Conservation (phyloP, 495 filamentous ascomycete species). For the Tuber melanosporum region DNA sequence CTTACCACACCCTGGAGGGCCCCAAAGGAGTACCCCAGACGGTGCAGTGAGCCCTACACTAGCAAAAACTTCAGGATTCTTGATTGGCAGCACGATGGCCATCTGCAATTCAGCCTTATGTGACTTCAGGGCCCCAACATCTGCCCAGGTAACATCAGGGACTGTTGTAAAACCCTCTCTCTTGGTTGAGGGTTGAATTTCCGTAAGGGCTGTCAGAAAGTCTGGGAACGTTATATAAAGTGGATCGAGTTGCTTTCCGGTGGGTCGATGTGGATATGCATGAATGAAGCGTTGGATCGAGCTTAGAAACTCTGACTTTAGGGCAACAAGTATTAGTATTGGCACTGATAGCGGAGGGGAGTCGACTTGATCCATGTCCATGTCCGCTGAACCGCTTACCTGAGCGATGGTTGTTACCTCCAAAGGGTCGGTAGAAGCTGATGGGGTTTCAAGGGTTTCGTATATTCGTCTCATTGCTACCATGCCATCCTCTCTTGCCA, state of each 20-base stretch:
- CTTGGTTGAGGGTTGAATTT: conserved; percentile 86
- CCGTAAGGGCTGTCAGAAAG: conserved; percentile 69
- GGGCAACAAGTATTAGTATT: no score
- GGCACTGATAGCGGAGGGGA: conserved; percentile 4
- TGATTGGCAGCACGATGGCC: no score
- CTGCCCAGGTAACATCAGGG: no score
- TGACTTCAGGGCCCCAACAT: no score
- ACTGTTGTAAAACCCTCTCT: conserved; percentile 87
- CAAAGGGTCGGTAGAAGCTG: conserved; percentile 14
- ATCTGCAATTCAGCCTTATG: no score
- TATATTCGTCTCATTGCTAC: conserved; percentile 56
- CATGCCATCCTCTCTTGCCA: conserved; percentile 67
- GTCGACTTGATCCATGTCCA: no score
- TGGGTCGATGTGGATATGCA: conserved; percentile 44
- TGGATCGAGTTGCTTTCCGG: conserved; percentile 33
- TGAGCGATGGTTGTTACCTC: conserved; percentile 24
- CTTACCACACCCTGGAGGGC: no score
- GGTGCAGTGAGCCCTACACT: no score
- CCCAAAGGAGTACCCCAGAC: no score
- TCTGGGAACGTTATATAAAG: conserved; percentile 48
- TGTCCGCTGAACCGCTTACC: no score
- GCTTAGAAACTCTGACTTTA: conserved; percentile 14
- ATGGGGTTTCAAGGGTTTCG: conserved; percentile 43
- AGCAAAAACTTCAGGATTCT: no score
- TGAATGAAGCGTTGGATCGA: conserved; percentile 43